Conservation (phyloP, 371 early-diverging fungal genomes). For the Mucor saturninus region DNA sequence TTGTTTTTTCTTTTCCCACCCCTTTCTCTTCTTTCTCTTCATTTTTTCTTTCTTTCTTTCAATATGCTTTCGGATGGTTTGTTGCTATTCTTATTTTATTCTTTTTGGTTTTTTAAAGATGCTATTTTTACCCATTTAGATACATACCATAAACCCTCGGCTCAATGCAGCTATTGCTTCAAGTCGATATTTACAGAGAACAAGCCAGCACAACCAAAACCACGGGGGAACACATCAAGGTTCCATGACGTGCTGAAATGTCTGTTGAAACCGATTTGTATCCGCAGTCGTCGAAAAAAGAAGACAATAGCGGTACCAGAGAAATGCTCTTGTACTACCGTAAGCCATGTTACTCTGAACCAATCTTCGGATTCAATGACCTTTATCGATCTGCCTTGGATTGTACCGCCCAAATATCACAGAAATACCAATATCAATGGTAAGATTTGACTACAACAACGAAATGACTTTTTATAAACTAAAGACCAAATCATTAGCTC, state of each 20-base stretch:
- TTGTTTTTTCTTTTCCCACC: background rate
- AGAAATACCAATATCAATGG: background rate
- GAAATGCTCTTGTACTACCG: background rate
- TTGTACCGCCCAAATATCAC: constrained; percentile 16
- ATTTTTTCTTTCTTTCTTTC: no score
- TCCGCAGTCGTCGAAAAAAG: background rate
- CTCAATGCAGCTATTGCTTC: no score
- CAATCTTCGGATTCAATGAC: constrained; percentile 11
- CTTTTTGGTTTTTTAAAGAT: background rate
- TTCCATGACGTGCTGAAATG: no score
- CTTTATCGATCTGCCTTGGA: constrained; percentile 10
- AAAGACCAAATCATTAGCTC: background rate
- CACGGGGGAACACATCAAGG: no score
- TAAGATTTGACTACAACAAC: background rate
- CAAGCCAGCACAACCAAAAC: background rate
- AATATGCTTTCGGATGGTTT: background rate
- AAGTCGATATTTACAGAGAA: no score
- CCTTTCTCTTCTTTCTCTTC: background rate
- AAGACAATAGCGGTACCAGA: background rate
- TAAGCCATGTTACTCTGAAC: background rate
- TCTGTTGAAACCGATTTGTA: no score
- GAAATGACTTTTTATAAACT: no score
- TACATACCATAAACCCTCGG: background rate
- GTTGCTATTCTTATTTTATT: no score
- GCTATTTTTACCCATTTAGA: background rate